These are phyloP conservation scores for Kwoniella botswanensis DNA, from an alignment of 768 basidiomycete species.

Conservation along the genomic window DNA sequence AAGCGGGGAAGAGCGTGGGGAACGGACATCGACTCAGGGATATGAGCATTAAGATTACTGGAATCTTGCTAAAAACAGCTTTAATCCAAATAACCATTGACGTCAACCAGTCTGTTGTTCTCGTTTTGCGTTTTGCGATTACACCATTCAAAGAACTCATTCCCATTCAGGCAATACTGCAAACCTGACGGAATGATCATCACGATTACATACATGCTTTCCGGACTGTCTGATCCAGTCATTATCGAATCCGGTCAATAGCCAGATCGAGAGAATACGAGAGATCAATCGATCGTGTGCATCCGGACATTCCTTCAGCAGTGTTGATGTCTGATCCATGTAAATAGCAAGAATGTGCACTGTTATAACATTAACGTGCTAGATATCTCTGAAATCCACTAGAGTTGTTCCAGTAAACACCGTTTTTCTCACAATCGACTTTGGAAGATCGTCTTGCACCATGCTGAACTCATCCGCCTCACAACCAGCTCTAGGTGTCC, in stretches of 20 bases:
- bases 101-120: background rate
- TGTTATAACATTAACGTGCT: too few species aligned
- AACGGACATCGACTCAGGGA: background rate
- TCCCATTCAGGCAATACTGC: background rate
- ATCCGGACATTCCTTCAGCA: background rate
- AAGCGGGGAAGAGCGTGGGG: background rate
- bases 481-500: background rate
- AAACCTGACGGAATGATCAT: background rate
- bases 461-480: background rate
- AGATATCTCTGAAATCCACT: too few species aligned
- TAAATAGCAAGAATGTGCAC: too few species aligned
- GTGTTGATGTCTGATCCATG: background rate
- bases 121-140: background rate
- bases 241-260: too few species aligned
- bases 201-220: background rate
- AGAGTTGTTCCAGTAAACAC: background rate
- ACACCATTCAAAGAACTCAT: background rate
- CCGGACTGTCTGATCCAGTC: too few species aligned
- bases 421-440: too few species aligned
- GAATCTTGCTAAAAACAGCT: background rate
- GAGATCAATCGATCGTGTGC: background rate
- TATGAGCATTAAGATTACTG: background rate
- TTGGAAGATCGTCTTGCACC: background rate
- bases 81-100: background rate
- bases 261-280: background rate